Conservation (phyloP, 257 asterid genomes). For the Solanum paucissectum region DNA sequence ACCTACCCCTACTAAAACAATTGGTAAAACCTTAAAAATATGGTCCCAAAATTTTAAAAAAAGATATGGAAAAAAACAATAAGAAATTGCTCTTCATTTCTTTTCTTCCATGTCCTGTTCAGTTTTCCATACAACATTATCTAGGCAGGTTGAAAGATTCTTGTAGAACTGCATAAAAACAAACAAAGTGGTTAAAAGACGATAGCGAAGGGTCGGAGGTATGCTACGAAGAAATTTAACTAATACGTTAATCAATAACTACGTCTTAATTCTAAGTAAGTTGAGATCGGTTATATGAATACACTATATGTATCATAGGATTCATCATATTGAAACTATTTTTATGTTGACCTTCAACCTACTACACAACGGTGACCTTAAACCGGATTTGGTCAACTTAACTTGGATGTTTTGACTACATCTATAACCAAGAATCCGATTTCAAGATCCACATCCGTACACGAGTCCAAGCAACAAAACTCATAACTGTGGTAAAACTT, state of each 20-base stretch:
- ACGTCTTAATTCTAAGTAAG: neutral
- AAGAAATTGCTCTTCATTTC: constrained; percentile 15
- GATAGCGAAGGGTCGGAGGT: neutral
- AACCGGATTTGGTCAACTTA: neutral
- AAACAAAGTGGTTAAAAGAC: neutral
- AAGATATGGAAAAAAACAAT: constrained; percentile 11
- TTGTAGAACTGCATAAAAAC: constrained; percentile 58
- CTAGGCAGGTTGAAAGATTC: constrained; percentile 54
- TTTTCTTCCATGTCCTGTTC: constrained; percentile 71
- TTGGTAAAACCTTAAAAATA: constrained; percentile 2
- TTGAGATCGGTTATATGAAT: neutral
- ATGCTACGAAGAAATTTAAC: neutral
- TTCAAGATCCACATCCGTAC: neutral
- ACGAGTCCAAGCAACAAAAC: neutral
- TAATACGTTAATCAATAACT: neutral
- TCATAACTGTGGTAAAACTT: neutral
- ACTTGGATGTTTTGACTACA: neutral
- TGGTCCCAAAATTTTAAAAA: neutral
- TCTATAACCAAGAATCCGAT: neutral
- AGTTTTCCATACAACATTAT: constrained; percentile 87
- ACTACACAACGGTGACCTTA: neutral
- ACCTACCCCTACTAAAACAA: neutral
- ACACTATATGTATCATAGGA: neutral
- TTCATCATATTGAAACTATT: neutral
- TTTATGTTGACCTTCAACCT: neutral